phyloP scores from a whole-genome alignment of 306 rosid species.

The Pueraria montana region DNA sequence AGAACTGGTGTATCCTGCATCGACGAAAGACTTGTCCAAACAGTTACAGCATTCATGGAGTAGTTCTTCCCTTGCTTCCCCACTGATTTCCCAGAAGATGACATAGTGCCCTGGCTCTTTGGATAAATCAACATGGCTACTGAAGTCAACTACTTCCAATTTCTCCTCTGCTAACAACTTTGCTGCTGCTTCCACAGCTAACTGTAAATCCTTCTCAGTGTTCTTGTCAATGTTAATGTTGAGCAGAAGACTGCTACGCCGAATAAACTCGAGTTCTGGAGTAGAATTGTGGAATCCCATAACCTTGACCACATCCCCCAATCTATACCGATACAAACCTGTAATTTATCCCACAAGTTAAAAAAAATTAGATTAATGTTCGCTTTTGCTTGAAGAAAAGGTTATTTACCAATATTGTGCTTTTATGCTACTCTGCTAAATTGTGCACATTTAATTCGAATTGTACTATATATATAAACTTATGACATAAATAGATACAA shows the following conservation, averaged over 20 bases:
- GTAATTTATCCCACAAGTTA: conserved; percentile 14
- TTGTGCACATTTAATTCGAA: not conserved
- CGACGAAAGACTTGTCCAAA: conserved; percentile 75
- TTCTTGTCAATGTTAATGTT: conserved; percentile 92
- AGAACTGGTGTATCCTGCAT: conserved; percentile 83
- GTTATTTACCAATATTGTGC: not conserved
- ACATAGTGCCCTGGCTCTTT: conserved; percentile 89
- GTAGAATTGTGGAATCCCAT: conserved; percentile 84
- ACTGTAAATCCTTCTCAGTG: conserved; percentile 87
- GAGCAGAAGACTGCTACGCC: conserved; percentile 76
- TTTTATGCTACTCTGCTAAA: not conserved
- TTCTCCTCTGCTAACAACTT: conserved; percentile 66
- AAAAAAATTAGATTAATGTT: not conserved
- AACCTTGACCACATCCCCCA: conserved; percentile 90
- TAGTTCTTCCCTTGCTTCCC: conserved; percentile 68
- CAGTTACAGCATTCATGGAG: conserved; percentile 81
- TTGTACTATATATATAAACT: not conserved
- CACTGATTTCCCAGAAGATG: conserved; percentile 84
- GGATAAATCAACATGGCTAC: conserved; percentile 75
- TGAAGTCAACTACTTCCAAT: conserved; percentile 79
- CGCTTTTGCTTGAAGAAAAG: not conserved
- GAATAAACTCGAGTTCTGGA: conserved; percentile 81
- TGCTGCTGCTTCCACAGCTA: conserved; percentile 77
- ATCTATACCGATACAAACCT: conserved; percentile 87
- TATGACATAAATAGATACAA: not conserved